Percentiles rank a stretch among this genome's conserved stretches.
Evolutionary conservation across 2,329 filamentous ascomycete genomes (phyloP).

Genomic region (Exophiala spinifera): DNA sequence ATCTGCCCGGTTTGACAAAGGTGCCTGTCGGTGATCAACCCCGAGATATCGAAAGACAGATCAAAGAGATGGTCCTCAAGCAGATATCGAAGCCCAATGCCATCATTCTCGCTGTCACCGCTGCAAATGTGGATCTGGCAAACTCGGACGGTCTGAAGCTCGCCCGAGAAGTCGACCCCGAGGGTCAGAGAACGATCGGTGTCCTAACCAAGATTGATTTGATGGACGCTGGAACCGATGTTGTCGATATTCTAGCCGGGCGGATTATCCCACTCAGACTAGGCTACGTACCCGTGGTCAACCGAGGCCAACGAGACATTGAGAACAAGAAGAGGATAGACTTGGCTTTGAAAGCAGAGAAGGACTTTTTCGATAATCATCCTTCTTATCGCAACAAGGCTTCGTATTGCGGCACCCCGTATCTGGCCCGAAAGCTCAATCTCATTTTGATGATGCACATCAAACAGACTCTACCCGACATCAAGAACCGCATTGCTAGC

Average conservation of each 20-base stretch:
- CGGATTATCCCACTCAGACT: constrained; percentile 92
- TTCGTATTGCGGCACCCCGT: constrained; percentile 96
- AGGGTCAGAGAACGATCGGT: constrained; percentile 96
- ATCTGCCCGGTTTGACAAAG: constrained; percentile 93
- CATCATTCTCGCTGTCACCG: constrained; percentile 93
- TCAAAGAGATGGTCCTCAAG: constrained; percentile 96
- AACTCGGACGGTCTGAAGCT: constrained; percentile 98
- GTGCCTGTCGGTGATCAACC: constrained; percentile 96
- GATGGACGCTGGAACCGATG: constrained; percentile 98
- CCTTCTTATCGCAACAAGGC: constrained; percentile 98
- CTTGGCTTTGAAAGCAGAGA: constrained; percentile 86
- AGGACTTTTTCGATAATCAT: constrained; percentile 97
- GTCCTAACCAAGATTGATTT: constrained; percentile 97
- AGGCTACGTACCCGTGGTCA: constrained; percentile 96
- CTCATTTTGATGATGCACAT: constrained; percentile 99
- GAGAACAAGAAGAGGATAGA: constrained; percentile 96
- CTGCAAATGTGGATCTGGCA: constrained; percentile 95
- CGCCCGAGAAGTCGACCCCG: constrained; percentile 92
- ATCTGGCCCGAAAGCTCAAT: constrained; percentile 93
- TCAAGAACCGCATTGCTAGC: constrained; percentile 93
- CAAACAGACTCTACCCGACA: constrained; percentile 97
- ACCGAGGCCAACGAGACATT: constrained; percentile 95
- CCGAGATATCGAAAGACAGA: constrained; percentile 93
- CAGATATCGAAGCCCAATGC: constrained; percentile 98
- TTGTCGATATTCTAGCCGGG: constrained; percentile 96